These are phyloP conservation scores for Blastomyces parvus DNA, from an alignment of 2,329 filamentous ascomycete species.

Conservation along the genomic window DNA sequence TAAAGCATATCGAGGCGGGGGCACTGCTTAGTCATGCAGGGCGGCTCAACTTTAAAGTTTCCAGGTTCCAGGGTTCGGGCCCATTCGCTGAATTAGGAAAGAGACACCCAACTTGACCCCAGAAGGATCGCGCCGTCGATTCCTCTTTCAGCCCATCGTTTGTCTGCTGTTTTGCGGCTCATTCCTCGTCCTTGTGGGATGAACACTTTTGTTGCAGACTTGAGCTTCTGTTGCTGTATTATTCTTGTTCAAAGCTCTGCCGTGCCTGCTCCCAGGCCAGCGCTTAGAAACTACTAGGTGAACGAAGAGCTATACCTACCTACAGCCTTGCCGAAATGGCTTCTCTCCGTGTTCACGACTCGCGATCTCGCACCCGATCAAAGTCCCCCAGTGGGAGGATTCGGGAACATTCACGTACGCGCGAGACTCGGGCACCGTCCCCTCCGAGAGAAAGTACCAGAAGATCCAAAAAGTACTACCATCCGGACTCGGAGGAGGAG, in stretches of 20 bases:
- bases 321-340: background rate
- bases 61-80: background rate
- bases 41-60: constrained; percentile 5
- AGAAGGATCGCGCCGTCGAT: constrained; percentile 1
- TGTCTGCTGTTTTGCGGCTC: background rate
- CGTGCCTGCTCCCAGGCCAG: constrained; percentile 7
- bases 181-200: background rate
- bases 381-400: constrained; percentile 35
- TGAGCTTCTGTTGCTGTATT: background rate
- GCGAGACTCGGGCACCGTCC: constrained; percentile 30
- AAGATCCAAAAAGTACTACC: constrained; percentile 22
- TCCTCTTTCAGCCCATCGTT: background rate
- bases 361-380: constrained; percentile 37
- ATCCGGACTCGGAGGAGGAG: constrained; percentile 22
- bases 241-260: background rate
- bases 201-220: background rate
- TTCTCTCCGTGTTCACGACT: constrained; percentile 33
- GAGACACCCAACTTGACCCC: background rate
- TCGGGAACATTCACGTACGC: constrained; percentile 36
- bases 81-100: background rate
- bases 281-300: background rate
- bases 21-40: background rate
- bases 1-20: background rate
- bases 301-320: background rate
- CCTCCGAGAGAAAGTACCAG: constrained; percentile 23